Percentiles rank a stretch among this genome's conserved stretches.
Conservation (phyloP, 805 yeast species). For the Kodamaea neixiangensis region DNA sequence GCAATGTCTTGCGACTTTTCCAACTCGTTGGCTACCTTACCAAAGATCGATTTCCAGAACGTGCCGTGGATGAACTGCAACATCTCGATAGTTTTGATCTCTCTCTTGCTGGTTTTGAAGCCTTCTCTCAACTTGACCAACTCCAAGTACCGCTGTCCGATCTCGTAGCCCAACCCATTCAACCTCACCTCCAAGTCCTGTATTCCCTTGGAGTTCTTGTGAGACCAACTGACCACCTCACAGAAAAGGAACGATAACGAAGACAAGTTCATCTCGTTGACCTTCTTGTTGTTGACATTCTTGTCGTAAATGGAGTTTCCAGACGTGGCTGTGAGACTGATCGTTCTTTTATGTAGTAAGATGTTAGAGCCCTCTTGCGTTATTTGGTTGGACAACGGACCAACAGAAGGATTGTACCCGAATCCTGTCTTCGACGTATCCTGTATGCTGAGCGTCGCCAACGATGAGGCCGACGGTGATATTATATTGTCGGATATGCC, state of each 20-base stretch:
- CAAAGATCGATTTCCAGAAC: conserved; percentile 75
- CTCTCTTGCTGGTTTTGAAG: conserved; percentile 59
- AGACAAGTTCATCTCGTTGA: conserved; percentile 66
- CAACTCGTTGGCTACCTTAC: conserved; percentile 69
- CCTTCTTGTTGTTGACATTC: conserved; percentile 59
- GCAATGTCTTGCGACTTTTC: conserved; percentile 72
- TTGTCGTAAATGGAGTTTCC: conserved; percentile 62
- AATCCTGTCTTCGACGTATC: conserved; percentile 34
- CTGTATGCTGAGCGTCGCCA: conserved; percentile 29
- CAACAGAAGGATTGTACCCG: conserved; percentile 47
- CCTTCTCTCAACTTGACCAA: conserved; percentile 70
- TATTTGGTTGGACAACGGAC: conserved; percentile 42
- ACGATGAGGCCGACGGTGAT: conserved; percentile 31
- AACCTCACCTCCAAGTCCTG: conserved; percentile 59
- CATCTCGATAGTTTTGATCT: conserved; percentile 63
- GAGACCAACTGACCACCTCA: conserved; percentile 69
- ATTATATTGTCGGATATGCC: conserved; percentile 25
- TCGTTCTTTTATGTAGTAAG: conserved; percentile 32
- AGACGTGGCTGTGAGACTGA: conserved; percentile 35
- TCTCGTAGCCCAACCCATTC: conserved; percentile 73
- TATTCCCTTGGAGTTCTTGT: conserved; percentile 62
- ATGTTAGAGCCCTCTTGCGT: conserved; percentile 39
- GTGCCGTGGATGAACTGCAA: conserved; percentile 71
- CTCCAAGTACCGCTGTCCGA: conserved; percentile 74
- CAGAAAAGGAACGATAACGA: conserved; percentile 69